Conservation (phyloP, 148 eudicot species). For the Fagopyrum esculentum region DNA sequence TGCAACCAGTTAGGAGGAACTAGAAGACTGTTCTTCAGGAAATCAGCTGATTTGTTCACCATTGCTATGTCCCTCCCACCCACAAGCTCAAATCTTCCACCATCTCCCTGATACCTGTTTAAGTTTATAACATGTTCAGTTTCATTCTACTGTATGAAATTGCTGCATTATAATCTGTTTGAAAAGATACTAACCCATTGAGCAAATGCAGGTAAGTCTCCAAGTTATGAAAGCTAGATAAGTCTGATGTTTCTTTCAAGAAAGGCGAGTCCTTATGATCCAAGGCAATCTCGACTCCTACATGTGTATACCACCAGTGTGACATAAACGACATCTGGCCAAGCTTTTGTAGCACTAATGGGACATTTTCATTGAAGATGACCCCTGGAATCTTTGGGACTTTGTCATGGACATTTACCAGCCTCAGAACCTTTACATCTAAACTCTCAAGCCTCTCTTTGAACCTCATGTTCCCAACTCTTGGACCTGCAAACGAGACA, state of each 20-base stretch:
- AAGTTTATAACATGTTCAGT: not conserved
- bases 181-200: constrained; percentile 28
- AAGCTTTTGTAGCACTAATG: not conserved
- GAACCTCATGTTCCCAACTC: constrained; percentile 34
- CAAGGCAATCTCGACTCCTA: constrained; percentile 38
- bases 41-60: constrained; percentile 12
- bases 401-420: constrained; percentile 40
- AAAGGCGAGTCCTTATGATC: constrained; percentile 36
- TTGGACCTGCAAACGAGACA: constrained; percentile 29
- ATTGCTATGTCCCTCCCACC: constrained; percentile 10
- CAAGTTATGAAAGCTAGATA: constrained; percentile 30
- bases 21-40: not conserved
- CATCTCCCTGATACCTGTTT: constrained; percentile 10
- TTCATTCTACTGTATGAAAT: no score
- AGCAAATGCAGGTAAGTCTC: constrained; percentile 38
- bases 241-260: constrained; percentile 26
- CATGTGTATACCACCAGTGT: constrained; percentile 50
- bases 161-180: no score
- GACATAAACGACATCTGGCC: not conserved
- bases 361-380: constrained; percentile 32
- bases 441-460: constrained; percentile 37
- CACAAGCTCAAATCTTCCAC: constrained; percentile 5
- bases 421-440: constrained; percentile 39
- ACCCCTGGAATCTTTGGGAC: constrained; percentile 47
- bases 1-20: constrained; percentile 10